Base-by-base conservation (phyloP, 2,329 filamentous ascomycete genomes). In the Sporothrix protearum region DNA sequence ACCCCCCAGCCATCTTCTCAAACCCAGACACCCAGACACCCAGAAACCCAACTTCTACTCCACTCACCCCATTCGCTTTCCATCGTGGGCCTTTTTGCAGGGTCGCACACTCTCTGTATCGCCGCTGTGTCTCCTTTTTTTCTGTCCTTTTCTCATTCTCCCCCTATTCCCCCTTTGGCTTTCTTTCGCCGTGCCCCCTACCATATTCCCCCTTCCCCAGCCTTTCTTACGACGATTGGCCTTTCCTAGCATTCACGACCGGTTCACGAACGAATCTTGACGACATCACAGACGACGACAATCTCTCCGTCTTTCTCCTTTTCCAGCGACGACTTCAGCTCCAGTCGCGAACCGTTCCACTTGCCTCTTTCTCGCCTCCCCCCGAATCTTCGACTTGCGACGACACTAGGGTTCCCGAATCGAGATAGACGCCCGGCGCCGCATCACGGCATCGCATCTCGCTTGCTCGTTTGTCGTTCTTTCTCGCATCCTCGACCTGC, bases 151-250 rank as follows among this genome's bases (percentile, higher is more conserved):
- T 49, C 25, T 47, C 28, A 16, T 59, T 72, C 33, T 53, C 61
- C 68, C 71, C 68, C 59, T 68, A 63, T 70, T 72, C 51, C 71
- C 36, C 66, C 71, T 72, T 72, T 68, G 68, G 68, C 22, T 22
- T 45, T 64, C 36, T 64, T 64, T 22, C 57, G 16, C 36, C 55
- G 33, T 22, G 42, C 47, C 53, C 53, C 59, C 42, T 33, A 45
- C 28, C 66, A 10, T 53, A 7, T 25, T 66, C 30, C 51, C 59
- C 61, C 45, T 70, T 68, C 53, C 63, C 68, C 68, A 70, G 68
- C 71, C 68, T 72, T 64, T 68, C 61, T 61, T 42, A 71, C 70
- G 53, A 71, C 71, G 63, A 49, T 64, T 57, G 42, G 61, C 55
- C 42, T 9, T 66, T 45, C 39, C 36, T 19, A 61, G 22, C 19